Conservation (phyloP, 768 basidiomycete genomes). For the Leccinum boreale region DNA sequence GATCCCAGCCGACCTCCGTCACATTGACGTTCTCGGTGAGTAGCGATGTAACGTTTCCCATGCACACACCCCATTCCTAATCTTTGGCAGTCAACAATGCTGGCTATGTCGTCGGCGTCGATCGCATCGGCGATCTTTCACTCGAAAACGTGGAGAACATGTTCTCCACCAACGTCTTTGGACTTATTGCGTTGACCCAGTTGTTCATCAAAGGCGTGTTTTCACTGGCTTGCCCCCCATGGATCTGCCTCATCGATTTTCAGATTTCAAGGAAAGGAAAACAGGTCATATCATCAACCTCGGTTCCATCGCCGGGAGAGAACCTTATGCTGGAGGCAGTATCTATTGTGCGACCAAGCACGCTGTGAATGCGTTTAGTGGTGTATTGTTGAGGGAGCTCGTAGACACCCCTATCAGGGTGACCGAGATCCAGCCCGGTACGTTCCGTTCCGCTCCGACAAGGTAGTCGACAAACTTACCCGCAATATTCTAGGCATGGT, state of each 20-base stretch:
- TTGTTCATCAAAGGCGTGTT: constrained; percentile 54
- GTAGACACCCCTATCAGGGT: constrained; percentile 93
- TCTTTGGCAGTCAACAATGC: constrained; percentile 62
- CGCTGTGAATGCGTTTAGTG: constrained; percentile 84
- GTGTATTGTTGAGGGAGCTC: constrained; percentile 77
- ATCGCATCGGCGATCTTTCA: constrained; percentile 79
- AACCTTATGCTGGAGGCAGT: constrained; percentile 86
- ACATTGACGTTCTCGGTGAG: constrained; percentile 82
- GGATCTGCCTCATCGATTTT: constrained; percentile 8
- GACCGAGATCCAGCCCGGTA: constrained; percentile 91
- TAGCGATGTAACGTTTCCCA: not conserved
- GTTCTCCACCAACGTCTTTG: constrained; percentile 80
- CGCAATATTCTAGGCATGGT: constrained; percentile 58
- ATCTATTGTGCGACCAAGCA: constrained; percentile 93
- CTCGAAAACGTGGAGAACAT: constrained; percentile 79
- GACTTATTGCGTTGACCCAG: constrained; percentile 82
- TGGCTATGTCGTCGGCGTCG: constrained; percentile 86
- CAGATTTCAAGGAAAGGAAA: constrained; percentile 77
- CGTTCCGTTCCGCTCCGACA: constrained; percentile 10
- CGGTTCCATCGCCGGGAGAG: constrained; percentile 87
- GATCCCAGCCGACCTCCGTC: constrained; percentile 63
- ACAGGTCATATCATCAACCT: constrained; percentile 92
- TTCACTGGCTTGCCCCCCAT: not conserved
- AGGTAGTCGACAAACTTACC: not conserved
- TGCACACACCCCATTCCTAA: not conserved